A percentile compares a stretch with the other conserved stretches of the same genome.
Conservation (phyloP, 2,329 filamentous ascomycete genomes). For the Myrmaecium sp. region DNA sequence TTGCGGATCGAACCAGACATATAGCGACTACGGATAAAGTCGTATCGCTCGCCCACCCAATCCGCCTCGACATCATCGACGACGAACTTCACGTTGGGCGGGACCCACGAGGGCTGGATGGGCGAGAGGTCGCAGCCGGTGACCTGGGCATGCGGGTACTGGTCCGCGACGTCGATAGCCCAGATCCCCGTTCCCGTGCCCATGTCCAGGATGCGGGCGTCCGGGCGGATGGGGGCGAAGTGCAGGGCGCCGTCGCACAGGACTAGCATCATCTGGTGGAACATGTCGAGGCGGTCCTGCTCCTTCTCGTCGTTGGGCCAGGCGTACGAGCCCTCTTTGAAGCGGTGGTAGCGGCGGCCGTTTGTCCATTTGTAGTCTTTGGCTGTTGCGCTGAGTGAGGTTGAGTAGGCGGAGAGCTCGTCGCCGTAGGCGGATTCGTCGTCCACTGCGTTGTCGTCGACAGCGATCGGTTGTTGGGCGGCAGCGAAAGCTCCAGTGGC, state of each 20-base stretch:
- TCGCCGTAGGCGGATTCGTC: constrained; percentile 2
- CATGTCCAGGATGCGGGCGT: constrained; percentile 19
- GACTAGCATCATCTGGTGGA: constrained; percentile 11
- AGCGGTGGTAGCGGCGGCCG: constrained; percentile 2
- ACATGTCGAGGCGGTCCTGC: constrained; percentile 12
- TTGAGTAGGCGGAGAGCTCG: constrained; percentile 7
- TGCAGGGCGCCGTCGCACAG: constrained; percentile 10
- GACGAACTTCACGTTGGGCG: constrained; percentile 20
- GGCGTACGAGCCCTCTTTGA: not conserved
- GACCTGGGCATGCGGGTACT: constrained; percentile 9
- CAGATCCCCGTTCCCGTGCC: constrained; percentile 10
- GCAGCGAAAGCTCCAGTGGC: too few species aligned
- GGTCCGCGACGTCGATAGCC: constrained; percentile 6
- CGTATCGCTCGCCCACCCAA: constrained; percentile 11
- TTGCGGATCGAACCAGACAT: constrained; percentile 33
- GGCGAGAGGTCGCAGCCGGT: constrained; percentile 24
- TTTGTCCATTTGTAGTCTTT: constrained; percentile 19
- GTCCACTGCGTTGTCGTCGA: too few species aligned
- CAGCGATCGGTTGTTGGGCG: too few species aligned
- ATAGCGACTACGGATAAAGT: constrained; percentile 36
- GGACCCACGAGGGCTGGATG: constrained; percentile 17
- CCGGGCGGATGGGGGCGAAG: constrained; percentile 7
- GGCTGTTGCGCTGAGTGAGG: constrained; percentile 20
- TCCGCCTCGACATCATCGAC: constrained; percentile 22
- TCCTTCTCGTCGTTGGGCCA: constrained; percentile 6